Percentiles rank a stretch among this genome's conserved stretches.
phyloP scores from a whole-genome alignment of 2,329 filamentous ascomycete species.

The Pseudogymnoascus sp. region DNA sequence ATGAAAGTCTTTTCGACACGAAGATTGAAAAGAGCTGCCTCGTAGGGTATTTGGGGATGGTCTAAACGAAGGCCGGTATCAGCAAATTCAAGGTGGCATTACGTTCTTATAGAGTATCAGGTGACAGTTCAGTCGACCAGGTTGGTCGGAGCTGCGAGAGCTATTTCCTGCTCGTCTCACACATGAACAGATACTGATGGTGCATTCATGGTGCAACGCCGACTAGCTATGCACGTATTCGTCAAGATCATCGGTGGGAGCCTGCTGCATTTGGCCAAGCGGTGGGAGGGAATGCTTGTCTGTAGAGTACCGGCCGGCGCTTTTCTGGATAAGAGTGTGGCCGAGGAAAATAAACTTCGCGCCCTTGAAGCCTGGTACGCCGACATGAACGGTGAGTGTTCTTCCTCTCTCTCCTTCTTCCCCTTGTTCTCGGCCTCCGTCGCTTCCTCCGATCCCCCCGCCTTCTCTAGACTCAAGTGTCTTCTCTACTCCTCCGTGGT shows the following conservation, averaged over 20 bases:
- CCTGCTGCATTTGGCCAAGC: not conserved
- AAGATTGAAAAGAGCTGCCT: not conserved
- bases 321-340: conserved; percentile 4
- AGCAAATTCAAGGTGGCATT: not conserved
- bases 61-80: not conserved
- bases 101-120: not conserved
- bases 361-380: not conserved
- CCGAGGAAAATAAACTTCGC: not conserved
- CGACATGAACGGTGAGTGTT: not conserved
- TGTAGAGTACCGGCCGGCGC: not conserved
- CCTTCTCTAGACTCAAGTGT: not conserved
- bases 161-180: not conserved
- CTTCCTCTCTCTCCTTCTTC: not conserved
- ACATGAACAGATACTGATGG: not conserved
- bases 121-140: not conserved
- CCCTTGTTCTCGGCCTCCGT: not conserved
- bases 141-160: not conserved
- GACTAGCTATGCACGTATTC: not conserved
- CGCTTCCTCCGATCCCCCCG: not conserved
- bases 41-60: not conserved
- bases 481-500: not conserved
- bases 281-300: not conserved
- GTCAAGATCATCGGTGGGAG: not conserved
- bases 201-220: not conserved
- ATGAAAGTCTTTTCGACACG: not conserved